Evolutionary conservation across 306 rosid species (phyloP).

Genomic region (Ammopiptanthus mongolicus): DNA sequence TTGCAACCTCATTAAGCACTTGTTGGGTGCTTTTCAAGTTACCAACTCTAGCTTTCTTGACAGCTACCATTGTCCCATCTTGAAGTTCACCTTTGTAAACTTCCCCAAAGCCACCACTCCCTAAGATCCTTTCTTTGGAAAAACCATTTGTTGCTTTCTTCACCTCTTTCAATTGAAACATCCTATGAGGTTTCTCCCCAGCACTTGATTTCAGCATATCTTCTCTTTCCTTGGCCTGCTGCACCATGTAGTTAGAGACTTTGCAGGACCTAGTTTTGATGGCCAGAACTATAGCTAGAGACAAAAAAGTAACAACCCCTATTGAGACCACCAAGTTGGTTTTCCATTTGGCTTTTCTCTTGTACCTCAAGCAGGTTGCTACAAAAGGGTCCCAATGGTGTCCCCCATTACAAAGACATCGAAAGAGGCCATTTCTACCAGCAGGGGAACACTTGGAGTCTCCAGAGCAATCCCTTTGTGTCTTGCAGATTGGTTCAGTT

Average conservation of each 20-base stretch:
- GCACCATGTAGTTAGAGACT: constrained; percentile 26
- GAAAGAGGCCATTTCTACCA: constrained; percentile 18
- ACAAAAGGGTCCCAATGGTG: constrained; percentile 62
- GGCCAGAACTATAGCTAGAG: constrained; percentile 37
- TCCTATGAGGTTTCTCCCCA: constrained; percentile 53
- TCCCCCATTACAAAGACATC: constrained; percentile 62
- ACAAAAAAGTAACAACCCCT: constrained; percentile 39
- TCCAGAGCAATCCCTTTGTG: constrained; percentile 58
- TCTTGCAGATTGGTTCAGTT: constrained; percentile 60
- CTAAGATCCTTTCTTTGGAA: constrained; percentile 54
- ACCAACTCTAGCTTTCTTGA: constrained; percentile 85
- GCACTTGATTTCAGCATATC: constrained; percentile 43
- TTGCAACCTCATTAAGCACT: constrained; percentile 82
- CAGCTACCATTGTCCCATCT: constrained; percentile 77
- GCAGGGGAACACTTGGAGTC: constrained; percentile 49
- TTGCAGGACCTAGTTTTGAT: constrained; percentile 39
- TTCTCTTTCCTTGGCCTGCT: constrained; percentile 57
- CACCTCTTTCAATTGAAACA: constrained; percentile 71
- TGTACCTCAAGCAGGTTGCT: constrained; percentile 47
- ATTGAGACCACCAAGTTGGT: constrained; percentile 43
- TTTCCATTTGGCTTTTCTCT: constrained; percentile 32
- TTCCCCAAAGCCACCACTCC: constrained; percentile 92
- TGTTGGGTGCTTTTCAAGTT: constrained; percentile 88
- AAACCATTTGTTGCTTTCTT: constrained; percentile 78
- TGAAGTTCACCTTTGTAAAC: constrained; percentile 81